These are phyloP conservation scores for Diaporthe ilicicola DNA, from an alignment of 2,329 filamentous ascomycete species.

Conservation along the genomic window DNA sequence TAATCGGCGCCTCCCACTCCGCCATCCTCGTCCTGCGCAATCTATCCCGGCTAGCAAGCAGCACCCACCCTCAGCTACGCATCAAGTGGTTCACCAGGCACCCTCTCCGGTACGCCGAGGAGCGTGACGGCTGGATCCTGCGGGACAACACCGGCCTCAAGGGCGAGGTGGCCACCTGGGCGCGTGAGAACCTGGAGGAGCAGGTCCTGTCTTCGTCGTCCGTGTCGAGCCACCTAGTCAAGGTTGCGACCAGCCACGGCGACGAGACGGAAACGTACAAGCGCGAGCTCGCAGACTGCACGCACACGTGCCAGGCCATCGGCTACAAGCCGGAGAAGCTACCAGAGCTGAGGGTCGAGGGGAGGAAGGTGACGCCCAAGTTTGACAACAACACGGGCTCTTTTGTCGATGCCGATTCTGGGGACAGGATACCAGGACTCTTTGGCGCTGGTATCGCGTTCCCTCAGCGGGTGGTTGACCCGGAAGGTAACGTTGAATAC, in stretches of 20 bases:
- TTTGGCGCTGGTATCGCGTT: conserved; percentile 72
- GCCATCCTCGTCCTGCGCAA: conserved; percentile 71
- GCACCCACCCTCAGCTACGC: conserved; percentile 60
- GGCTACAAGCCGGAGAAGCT: conserved; percentile 62
- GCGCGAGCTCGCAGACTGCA: conserved; percentile 56
- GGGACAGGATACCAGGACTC: conserved; percentile 56
- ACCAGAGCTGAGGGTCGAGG: conserved; percentile 53
- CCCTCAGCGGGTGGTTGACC: conserved; percentile 68
- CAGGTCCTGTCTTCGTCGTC: conserved; percentile 53
- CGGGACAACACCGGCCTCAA: conserved; percentile 73
- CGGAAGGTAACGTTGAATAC: conserved; percentile 67
- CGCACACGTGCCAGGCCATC: conserved; percentile 66
- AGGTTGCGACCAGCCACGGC: conserved; percentile 52
- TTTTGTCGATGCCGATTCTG: conserved; percentile 54
- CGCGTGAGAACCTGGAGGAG: conserved; percentile 65
- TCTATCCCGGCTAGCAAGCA: conserved; percentile 60
- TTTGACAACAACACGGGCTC: conserved; percentile 50
- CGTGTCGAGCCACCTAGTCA: conserved; percentile 55
- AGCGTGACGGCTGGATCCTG: conserved; percentile 69
- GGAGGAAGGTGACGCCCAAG: conserved; percentile 31
- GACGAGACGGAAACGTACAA: conserved; percentile 55
- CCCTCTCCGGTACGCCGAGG: conserved; percentile 67
- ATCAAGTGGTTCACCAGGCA: conserved; percentile 72
- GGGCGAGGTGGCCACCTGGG: conserved; percentile 67
- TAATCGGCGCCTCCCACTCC: conserved; percentile 70